Conservation (phyloP, 1,139 yeast genomes). For the Entelexis sorbosivorans region DNA sequence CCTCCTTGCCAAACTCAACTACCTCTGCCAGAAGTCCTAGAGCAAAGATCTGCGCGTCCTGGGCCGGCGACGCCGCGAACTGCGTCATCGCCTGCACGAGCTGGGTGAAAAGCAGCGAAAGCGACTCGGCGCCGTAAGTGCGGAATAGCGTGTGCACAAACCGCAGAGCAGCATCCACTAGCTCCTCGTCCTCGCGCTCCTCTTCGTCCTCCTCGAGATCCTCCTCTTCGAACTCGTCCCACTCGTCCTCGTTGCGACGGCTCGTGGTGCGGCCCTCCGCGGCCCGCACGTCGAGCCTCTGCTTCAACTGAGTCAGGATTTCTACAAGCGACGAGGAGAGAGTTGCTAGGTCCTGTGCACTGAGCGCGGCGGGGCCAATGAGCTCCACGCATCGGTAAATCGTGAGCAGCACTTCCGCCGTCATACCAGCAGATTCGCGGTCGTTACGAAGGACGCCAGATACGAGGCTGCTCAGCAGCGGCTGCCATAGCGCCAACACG, state of each 20-base stretch:
- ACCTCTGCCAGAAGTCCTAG: conserved; percentile 70
- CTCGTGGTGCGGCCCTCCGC: conserved; percentile 31
- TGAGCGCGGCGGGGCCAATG: conserved; percentile 51
- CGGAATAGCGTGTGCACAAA: conserved; percentile 66
- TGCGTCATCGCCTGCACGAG: conserved; percentile 41
- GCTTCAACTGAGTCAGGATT: conserved; percentile 57
- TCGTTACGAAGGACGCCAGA: conserved; percentile 55
- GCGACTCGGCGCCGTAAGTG: conserved; percentile 46
- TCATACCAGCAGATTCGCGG: conserved; percentile 37
- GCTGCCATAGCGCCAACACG: conserved; percentile 58
- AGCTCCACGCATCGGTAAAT: conserved; percentile 56
- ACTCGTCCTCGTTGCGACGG: conserved; percentile 5
- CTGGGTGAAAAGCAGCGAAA: conserved; percentile 36
- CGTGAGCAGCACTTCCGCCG: conserved; percentile 69
- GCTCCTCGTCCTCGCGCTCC: conserved; percentile 61
- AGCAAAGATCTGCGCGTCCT: conserved; percentile 64
- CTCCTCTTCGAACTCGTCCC: conserved; percentile 15
- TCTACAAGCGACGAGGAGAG: conserved; percentile 51
- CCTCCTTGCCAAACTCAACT: conserved; percentile 56
- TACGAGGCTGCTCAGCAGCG: conserved; percentile 57
- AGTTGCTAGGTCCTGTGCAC: conserved; percentile 45
- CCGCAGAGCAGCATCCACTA: conserved; percentile 74
- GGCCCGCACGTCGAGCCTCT: conserved; percentile 61
- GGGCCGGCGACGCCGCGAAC: conserved; percentile 29
- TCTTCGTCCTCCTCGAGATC: conserved; percentile 17